Evolutionary conservation across 2,329 filamentous ascomycete genomes (phyloP), one percentile per base, ranked within the genome.

Genomic region (Microsporum canis): DNA sequence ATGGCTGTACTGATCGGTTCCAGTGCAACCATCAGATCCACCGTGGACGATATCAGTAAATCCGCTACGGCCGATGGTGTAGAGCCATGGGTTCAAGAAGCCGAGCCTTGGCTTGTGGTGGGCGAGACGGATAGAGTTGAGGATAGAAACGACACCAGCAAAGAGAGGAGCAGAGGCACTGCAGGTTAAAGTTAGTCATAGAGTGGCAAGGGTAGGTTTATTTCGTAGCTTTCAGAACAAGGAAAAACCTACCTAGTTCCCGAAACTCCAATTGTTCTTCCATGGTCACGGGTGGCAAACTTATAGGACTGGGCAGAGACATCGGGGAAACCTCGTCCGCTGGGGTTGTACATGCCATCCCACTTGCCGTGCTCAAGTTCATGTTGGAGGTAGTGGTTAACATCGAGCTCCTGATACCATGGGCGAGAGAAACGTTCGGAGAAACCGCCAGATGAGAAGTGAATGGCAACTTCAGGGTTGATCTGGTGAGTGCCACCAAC

Each of bases 11-110:
- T 75, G 74, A 23, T 71, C 68, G 0, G 68, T 67, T 0, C 76
- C 74, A 4, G 68, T 71, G 66, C 79, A 81, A 23, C 79, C 79
- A 7, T 64, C 68, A 1, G 77, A 80, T 6, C 74, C 73, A 34
- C 78, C 79, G 29, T 73, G 66, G 6, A 76, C 72, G 59, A 81
- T 80, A 65, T 81, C 79, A 3, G 73, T 80, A 45, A 81, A 69
- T 3, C 76, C 78, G 61, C 71, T 71, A 31, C 75, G 75, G 31
- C 74, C 62, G 29, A 71, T 70, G 29, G 70, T 71, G 67, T 85
- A 86, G 12, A 86, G 71, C 79, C 80, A 83, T 0, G 83, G 83
- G 69, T 86, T 86, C 34, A 86, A 70, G 66, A 84, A 86, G 0
- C 84, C 83, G 66, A 86, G 71, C 0, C 75, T 68, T 8, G 78